Conservation (phyloP, 805 yeast genomes). For the Kluyveromyces lactis region DNA sequence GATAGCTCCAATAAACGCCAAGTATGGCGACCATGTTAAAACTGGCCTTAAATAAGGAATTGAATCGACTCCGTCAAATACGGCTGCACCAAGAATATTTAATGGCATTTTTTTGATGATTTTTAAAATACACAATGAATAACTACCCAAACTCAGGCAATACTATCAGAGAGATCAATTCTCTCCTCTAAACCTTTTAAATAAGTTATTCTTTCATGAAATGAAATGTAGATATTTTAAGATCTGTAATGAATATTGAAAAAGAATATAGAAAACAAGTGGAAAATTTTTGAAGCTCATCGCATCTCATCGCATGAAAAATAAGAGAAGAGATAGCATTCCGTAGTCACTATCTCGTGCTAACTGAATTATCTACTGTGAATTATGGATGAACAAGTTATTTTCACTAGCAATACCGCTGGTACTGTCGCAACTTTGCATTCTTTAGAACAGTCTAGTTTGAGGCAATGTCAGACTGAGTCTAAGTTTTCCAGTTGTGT, state of each 20-base stretch:
- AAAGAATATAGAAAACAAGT: neutral
- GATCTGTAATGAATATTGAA: no score
- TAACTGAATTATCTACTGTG: neutral
- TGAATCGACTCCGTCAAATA: constrained; percentile 62
- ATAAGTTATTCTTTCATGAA: no score
- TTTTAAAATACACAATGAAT: no score
- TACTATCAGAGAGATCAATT: no score
- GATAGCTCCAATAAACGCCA: constrained; percentile 36
- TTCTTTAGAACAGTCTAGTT: constrained; percentile 23
- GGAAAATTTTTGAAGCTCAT: constrained; percentile 10
- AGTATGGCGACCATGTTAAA: constrained; percentile 48
- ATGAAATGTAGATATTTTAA: no score
- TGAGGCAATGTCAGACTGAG: constrained; percentile 36
- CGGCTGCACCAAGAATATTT: constrained; percentile 62
- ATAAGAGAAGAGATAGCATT: neutral
- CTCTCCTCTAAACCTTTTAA: no score
- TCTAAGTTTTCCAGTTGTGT: constrained; percentile 41
- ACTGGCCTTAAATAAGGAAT: constrained; percentile 69
- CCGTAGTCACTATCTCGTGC: no score
- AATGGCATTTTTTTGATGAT: constrained; percentile 74
- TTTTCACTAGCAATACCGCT: constrained; percentile 24
- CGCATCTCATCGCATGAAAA: constrained; percentile 15
- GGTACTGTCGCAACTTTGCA: constrained; percentile 24
- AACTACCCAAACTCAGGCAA: no score
- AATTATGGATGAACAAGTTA: constrained; percentile 24